Conservation (phyloP, 106 monocot genomes). For the Narthecium ossifragum region DNA sequence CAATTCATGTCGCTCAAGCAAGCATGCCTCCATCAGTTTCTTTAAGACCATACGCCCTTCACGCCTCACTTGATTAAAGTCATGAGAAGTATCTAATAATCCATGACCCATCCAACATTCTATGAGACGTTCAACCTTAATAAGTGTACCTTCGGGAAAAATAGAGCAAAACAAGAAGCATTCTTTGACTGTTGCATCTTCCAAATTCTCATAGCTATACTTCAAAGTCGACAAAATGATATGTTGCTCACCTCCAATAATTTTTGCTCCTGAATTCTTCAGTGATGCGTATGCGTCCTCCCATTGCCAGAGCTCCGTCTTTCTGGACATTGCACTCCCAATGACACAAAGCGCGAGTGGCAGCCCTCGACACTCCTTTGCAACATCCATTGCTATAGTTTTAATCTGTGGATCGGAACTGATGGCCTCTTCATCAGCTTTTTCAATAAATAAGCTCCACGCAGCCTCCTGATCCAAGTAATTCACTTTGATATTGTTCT, state of each 20-base stretch:
- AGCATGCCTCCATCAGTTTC: not conserved
- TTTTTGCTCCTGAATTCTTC: not conserved
- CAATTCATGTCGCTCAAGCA: not conserved
- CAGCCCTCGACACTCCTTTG: slow-evolving; percentile 17
- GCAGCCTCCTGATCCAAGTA: slow-evolving; percentile 6
- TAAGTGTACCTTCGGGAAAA: slow-evolving; percentile 5
- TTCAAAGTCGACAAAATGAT: not conserved
- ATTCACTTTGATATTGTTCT: not conserved
- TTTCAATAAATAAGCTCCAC: slow-evolving; percentile 16
- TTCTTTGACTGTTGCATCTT: no score
- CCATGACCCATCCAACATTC: no score
- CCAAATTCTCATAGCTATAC: no score
- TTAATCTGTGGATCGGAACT: not conserved
- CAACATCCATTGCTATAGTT: slow-evolving; percentile 2
- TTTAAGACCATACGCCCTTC: not conserved
- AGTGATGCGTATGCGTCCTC: not conserved
- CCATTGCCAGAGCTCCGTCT: not conserved
- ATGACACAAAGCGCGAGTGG: slow-evolving; percentile 14
- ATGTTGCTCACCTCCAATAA: not conserved
- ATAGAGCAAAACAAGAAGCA: not conserved
- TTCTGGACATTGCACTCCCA: slow-evolving; percentile 11
- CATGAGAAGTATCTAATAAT: no score
- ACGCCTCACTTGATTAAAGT: no score
- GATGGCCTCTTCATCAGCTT: not conserved
- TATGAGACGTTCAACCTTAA: no score